phyloP scores from a whole-genome alignment of 805 yeast species.

The Saturnispora silvae region DNA sequence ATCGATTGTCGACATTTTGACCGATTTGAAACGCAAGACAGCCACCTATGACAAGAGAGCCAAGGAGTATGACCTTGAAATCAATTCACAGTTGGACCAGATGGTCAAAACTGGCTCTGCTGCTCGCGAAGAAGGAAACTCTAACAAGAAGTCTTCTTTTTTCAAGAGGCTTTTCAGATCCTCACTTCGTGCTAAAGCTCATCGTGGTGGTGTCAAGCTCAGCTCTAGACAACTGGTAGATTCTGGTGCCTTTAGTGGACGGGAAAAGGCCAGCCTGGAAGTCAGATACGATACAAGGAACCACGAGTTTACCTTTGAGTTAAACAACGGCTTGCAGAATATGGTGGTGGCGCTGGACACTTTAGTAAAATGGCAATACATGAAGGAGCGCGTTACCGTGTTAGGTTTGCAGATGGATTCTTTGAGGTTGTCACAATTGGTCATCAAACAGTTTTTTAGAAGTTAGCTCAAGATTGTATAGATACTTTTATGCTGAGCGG shows the following conservation, averaged over 20 bases:
- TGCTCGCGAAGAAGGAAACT: background rate
- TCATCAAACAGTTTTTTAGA: slow-evolving; percentile 1
- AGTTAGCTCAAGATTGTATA: background rate
- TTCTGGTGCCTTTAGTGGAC: slow-evolving; percentile 5
- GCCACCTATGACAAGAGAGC: slow-evolving; percentile 35
- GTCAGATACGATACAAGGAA: slow-evolving; percentile 68
- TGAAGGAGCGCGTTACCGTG: slow-evolving; percentile 21
- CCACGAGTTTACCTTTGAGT: slow-evolving; percentile 49
- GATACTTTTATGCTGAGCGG: background rate
- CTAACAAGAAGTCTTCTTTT: slow-evolving; percentile 1
- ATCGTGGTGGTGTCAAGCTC: background rate
- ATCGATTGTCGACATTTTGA: slow-evolving; percentile 32
- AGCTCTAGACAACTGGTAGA: slow-evolving; percentile 5
- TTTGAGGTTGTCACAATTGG: background rate
- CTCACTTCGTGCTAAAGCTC: slow-evolving; percentile 6
- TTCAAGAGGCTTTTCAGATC: slow-evolving; percentile 32
- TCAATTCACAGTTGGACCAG: slow-evolving; percentile 30
- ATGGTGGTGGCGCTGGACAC: slow-evolving; percentile 53
- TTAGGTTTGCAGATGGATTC: slow-evolving; percentile 3
- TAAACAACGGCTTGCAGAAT: slow-evolving; percentile 28
- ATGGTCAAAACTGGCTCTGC: background rate
- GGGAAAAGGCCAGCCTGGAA: slow-evolving; percentile 39
- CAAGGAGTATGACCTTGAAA: slow-evolving; percentile 36
- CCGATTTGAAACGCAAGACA: slow-evolving; percentile 36
- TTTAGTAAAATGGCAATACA: slow-evolving; percentile 29